A percentile compares a stretch with the other conserved stretches of the same genome.
Conservation (phyloP, 2,329 filamentous ascomycete species). For the Neonectria ditissima region DNA sequence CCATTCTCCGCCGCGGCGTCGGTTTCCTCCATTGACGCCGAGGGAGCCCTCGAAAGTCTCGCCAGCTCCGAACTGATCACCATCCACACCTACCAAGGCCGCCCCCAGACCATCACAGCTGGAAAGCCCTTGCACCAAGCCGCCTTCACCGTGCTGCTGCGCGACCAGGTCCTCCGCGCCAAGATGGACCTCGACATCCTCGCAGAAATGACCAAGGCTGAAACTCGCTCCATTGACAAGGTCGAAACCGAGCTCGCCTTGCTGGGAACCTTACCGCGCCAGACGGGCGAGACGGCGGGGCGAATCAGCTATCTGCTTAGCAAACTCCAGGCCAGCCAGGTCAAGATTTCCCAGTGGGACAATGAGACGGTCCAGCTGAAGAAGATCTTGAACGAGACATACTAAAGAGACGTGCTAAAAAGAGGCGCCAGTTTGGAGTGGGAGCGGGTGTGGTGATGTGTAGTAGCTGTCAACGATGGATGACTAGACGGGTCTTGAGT, state of each 20-base stretch:
- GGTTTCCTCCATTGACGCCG: constrained; percentile 70
- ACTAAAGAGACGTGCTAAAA: constrained; percentile 53
- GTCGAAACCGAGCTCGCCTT: constrained; percentile 81
- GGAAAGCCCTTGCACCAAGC: constrained; percentile 89
- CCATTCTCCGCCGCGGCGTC: constrained; percentile 65
- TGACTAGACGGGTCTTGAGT: background rate
- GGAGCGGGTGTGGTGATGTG: background rate
- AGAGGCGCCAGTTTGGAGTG: constrained; percentile 25
- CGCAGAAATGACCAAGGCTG: constrained; percentile 75
- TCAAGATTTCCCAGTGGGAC: constrained; percentile 80
- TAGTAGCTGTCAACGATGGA: background rate
- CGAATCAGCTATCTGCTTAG: constrained; percentile 78
- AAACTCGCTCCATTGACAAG: constrained; percentile 80
- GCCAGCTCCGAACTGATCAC: constrained; percentile 88
- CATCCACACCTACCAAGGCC: constrained; percentile 77
- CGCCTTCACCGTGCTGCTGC: constrained; percentile 79
- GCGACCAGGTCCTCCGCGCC: constrained; percentile 78
- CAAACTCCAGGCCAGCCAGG: constrained; percentile 81
- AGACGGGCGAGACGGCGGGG: constrained; percentile 74
- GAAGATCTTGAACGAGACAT: constrained; percentile 64
- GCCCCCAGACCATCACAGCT: constrained; percentile 80
- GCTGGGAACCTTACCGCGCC: constrained; percentile 76
- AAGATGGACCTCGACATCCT: constrained; percentile 80
- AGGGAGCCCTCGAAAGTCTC: constrained; percentile 81
- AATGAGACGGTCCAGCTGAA: constrained; percentile 77